Conservation (phyloP, 495 filamentous ascomycete genomes). For the Penicillium alfredii region DNA sequence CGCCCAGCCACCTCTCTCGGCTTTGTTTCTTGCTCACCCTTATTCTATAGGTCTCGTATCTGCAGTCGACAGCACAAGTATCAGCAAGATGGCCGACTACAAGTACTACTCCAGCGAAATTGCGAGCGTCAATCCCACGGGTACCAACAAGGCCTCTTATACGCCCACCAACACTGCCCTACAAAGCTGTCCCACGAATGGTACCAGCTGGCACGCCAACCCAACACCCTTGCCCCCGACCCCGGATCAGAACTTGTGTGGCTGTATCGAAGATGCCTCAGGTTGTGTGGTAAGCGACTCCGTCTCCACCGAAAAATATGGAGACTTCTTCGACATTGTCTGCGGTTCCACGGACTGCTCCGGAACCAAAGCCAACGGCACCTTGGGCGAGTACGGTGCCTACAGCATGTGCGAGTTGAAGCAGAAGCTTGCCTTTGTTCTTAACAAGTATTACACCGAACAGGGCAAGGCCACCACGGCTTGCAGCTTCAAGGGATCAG, state of each 20-base stretch:
- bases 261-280: slow-evolving; percentile 70
- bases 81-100: slow-evolving; percentile 67
- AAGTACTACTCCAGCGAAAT: slow-evolving; percentile 65
- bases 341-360: slow-evolving; percentile 63
- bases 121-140: slow-evolving; percentile 58
- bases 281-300: slow-evolving; percentile 57
- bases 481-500: slow-evolving; percentile 73
- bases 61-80: slow-evolving; percentile 52
- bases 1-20: no score
- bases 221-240: slow-evolving; percentile 68
- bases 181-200: slow-evolving; percentile 62
- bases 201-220: slow-evolving; percentile 58
- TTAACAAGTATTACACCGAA: slow-evolving; percentile 73
- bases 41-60: slow-evolving; percentile 56
- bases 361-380: slow-evolving; percentile 65
- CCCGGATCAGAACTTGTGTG: slow-evolving; percentile 67
- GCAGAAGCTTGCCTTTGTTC: slow-evolving; percentile 72
- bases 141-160: slow-evolving; percentile 61
- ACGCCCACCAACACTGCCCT: slow-evolving; percentile 70
- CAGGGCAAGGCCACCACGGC: slow-evolving; percentile 50
- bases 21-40: no score
- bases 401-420: slow-evolving; percentile 82
- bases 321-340: slow-evolving; percentile 64
- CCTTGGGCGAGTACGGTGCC: slow-evolving; percentile 72
- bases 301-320: slow-evolving; percentile 48